phyloP scores from a whole-genome alignment of 139 green algal genomes.

The Picochlorum sp. region DNA sequence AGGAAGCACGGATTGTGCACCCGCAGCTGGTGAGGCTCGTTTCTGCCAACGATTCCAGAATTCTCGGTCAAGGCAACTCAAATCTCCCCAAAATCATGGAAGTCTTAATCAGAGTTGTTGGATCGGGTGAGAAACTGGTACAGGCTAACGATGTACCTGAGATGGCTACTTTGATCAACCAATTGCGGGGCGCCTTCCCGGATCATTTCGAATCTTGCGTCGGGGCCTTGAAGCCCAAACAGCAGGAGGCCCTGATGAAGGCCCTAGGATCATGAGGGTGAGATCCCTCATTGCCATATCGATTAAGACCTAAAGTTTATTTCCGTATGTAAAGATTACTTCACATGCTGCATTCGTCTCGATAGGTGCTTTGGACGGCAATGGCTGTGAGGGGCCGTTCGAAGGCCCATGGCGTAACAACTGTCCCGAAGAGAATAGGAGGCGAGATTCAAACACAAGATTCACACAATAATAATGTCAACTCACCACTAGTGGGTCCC shows the following conservation, averaged over 20 bases:
- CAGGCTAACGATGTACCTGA: slow-evolving; percentile 13
- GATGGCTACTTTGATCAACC: slow-evolving; percentile 41
- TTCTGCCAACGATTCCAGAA: slow-evolving; percentile 34
- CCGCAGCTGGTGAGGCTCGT: slow-evolving; percentile 66
- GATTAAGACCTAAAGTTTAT: too few species aligned
- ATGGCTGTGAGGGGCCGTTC: too few species aligned
- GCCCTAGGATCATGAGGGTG: too few species aligned
- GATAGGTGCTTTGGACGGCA: too few species aligned
- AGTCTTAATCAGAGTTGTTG: slow-evolving; percentile 38
- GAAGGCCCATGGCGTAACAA: too few species aligned
- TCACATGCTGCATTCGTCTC: too few species aligned
- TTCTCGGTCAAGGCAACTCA: slow-evolving; percentile 40
- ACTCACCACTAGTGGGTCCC: too few species aligned
- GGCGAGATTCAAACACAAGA: too few species aligned
- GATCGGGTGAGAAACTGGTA: slow-evolving; percentile 35
- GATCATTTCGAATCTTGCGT: slow-evolving; percentile 27
- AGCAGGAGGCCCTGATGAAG: slow-evolving; percentile 26
- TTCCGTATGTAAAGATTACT: too few species aligned
- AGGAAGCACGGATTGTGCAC: slow-evolving; percentile 68
- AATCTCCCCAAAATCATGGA: slow-evolving; percentile 43
- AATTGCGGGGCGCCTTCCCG: slow-evolving; percentile 29
- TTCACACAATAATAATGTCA: too few species aligned
- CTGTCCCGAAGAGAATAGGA: too few species aligned
- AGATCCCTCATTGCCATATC: too few species aligned
- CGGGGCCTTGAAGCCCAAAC: slow-evolving; percentile 35